Evolutionary conservation across 768 basidiomycete genomes (phyloP), one percentile per base, ranked within the genome.

Genomic region (Russula sp.): DNA sequence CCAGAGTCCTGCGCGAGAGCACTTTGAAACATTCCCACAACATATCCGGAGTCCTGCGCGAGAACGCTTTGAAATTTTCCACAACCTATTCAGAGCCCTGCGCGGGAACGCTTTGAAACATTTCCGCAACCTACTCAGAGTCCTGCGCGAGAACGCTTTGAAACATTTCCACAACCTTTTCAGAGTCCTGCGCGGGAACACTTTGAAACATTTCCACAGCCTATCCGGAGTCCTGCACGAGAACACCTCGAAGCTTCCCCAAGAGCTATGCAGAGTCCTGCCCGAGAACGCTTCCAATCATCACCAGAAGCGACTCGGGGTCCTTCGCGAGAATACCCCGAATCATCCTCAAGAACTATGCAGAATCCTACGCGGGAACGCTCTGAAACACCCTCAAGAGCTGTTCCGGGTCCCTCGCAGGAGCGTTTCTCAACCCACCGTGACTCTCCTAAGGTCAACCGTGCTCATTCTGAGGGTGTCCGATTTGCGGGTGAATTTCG

Each of bases 121-220:
- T 20, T 20, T 20, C 18, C 42, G 8, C 16, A 20, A 11, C 7
- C 42, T 28, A 28, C n/a, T 1, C 54, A 6, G 9, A 32, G 46
- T 20, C 54, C 46, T 38, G 26, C 8, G 5, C 61, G 46, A 49
- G 46, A 44, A 32, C 52, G 14, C 24, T 53, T 49, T 24, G 58
- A 52, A 28, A 28, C 9, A 7, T n/a, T 9, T 26, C 46, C 46
- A n/a, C 48, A 44, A 18, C 18, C 13, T 42, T 42, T 13, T 13
- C 38, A 14, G 34, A 56, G 40, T 51, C 28, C 63, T n/a, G 53
- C 24, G 11, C 58, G 28, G 34, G 63, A 46, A 46, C 38, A 10
- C 38, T 16, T 16, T 6, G 1, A 40, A 40, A 8, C 38, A 40
- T 16, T 7, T 2, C 38, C 38, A 40, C 1, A 40, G 16, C 6